Base-by-base conservation (phyloP, 805 yeast species). In the Hanseniaspora meyeri region DNA sequence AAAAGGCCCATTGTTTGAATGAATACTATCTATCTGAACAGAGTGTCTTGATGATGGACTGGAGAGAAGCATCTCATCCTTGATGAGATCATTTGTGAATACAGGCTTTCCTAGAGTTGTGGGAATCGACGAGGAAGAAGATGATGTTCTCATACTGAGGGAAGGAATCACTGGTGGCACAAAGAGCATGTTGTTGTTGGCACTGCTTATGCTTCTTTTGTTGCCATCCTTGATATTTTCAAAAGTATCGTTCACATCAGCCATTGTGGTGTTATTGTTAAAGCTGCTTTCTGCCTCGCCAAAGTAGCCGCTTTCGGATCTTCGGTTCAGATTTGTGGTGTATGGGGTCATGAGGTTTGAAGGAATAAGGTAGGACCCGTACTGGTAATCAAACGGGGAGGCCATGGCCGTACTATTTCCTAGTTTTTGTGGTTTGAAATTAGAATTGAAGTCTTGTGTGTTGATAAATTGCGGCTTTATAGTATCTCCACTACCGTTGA, bases 291-390 rank as follows among this genome's bases (percentile, higher is more conserved):
- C 39, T 17, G 38, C 24, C 10, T 32, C 39, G 8, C 11, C 20
- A 34, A 46, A 32, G 14, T 32, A 31, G 29, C 39, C 34, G 31
- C n/a, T 34, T 5, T 19, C 34, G 29, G 45, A 24, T 31, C 17
- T 32, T 3, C 12, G 6, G 17, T 46, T 37, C 7, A 32, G 17
- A 16, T 32, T 32, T 32, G 58, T 51, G 0, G 55, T 27, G 20
- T 55, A 55, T 24, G 58, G 58, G 1, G 58, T 70, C 50, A 83
- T 68, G 52, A 83, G 67, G 62, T 81, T 84, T 17, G 82, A 70
- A 1, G 89, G 89, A 19, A 83, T 68, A 73, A 82, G 73, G 14
- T 82, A 76, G 4, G 79, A 76, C 9, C 84, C 81, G 62, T 81
- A 82, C 4, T 76, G 69, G 57, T 77, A 65, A 63, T 82, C 87